Evolutionary conservation across 495 filamentous ascomycete genomes (phyloP).

Genomic region (Schizothecium vesticola): DNA sequence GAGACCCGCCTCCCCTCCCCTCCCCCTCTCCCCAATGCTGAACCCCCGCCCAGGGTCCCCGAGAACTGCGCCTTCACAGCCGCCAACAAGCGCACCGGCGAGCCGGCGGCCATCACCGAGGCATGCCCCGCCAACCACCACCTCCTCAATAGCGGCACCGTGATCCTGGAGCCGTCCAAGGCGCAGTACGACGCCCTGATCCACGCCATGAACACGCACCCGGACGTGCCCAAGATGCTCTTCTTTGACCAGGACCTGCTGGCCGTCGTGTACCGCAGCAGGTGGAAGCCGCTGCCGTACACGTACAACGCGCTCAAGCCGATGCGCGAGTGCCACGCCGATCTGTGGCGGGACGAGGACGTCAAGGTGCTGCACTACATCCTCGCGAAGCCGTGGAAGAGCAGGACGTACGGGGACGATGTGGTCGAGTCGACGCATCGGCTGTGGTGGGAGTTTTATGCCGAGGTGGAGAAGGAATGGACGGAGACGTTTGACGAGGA

Average conservation of each 20-base stretch:
- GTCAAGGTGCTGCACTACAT: slow-evolving; percentile 38
- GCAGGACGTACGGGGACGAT: slow-evolving; percentile 27
- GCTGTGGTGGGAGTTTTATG: slow-evolving; percentile 37
- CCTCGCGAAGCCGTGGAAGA: slow-evolving; percentile 37
- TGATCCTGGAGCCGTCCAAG: slow-evolving; percentile 31
- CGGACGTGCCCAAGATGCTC: slow-evolving; percentile 36
- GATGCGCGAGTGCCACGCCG: slow-evolving; percentile 32
- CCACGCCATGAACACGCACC: slow-evolving; percentile 38
- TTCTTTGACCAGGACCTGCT: slow-evolving; percentile 40
- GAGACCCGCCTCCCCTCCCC: not conserved
- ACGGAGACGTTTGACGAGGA: slow-evolving; percentile 18
- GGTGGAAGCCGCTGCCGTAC: slow-evolving; percentile 37
- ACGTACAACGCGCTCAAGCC: slow-evolving; percentile 37
- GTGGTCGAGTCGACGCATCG: slow-evolving; percentile 33
- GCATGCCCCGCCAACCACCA: slow-evolving; percentile 31
- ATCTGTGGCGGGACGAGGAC: slow-evolving; percentile 30
- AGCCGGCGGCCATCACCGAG: slow-evolving; percentile 30
- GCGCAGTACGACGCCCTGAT: slow-evolving; percentile 30
- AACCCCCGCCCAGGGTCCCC: slow-evolving; percentile 22
- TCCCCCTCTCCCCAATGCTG: not conserved
- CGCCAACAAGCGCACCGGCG: slow-evolving; percentile 30
- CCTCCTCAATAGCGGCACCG: slow-evolving; percentile 38
- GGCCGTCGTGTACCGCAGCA: slow-evolving; percentile 32
- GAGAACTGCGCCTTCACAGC: slow-evolving; percentile 37
- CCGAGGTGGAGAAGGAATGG: slow-evolving; percentile 34